Evolutionary conservation across 2,329 filamentous ascomycete genomes (phyloP), one percentile per base, ranked within the genome.

Genomic region (Stagonosporopsis cucurbitacearum): DNA sequence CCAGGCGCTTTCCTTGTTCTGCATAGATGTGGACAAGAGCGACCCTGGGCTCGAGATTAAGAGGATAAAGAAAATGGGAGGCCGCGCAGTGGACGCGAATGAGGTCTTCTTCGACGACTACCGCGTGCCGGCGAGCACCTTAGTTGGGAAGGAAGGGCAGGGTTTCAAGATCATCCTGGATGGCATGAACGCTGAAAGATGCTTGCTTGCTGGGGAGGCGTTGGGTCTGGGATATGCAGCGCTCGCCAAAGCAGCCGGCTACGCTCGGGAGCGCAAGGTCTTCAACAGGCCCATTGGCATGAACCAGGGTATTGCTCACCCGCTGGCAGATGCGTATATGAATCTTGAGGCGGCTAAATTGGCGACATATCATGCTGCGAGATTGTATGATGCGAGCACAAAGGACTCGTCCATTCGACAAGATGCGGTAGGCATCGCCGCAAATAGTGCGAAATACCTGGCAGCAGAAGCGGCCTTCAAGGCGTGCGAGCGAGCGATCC

Each of bases 91-190:
- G 1, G 91, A 95, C 66, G 90, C 91, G 0, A 96, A 96, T 63
- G 90, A 95, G 69, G 88, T 96, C 1, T 96, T 96, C 74, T 95
- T 96, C 70, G 90, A 95, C 72, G 84, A 88, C 62, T 96, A 93
- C 72, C 72, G 75, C 4, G 84, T 95, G 13, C 85, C 88, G 0
- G 81, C 81, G 0, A 80, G 85, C 36, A 80, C 85, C 0, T 77
- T 94, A 0, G 85, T 96, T 37, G 91, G 91, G 0, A 70, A 84
- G 28, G 89, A 95, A 71, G 86, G 87, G 5, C 82, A 90, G 54
- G 91, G 92, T 0, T 96, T 96, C 80, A 88, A 87, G 66, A 88
- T 92, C 51, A 70, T 72, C 20, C 65, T 81, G 4, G 78, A 80
- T 51, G 79, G 79, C 8, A 81, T 81, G 79, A 81, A 81, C 32